Conservation (phyloP, 164 flowering plant species). For the Liriodendron chinense region DNA sequence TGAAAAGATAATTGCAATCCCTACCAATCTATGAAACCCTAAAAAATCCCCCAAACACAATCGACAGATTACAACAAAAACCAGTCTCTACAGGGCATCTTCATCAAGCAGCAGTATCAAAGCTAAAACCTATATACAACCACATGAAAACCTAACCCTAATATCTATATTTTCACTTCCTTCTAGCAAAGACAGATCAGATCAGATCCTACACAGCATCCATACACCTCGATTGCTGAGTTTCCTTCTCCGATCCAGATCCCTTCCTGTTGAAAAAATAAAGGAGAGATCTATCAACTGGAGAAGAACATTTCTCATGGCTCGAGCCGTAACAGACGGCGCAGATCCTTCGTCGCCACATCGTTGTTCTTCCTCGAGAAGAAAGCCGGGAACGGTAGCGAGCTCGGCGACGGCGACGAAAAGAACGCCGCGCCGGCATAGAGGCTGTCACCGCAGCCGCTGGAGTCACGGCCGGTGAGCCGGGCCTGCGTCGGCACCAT, state of each 20-base stretch:
- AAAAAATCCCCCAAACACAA: background rate
- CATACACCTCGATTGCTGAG: background rate
- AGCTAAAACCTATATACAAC: background rate
- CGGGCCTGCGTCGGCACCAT: slow-evolving; percentile 13
- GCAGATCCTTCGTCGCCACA: slow-evolving; percentile 12
- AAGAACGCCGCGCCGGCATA: slow-evolving; percentile 12
- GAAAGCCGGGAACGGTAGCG: slow-evolving; percentile 17
- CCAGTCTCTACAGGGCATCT: background rate
- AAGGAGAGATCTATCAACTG: background rate
- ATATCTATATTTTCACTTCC: background rate
- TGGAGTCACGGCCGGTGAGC: background rate
- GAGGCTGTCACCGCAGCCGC: background rate
- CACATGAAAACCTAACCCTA: background rate
- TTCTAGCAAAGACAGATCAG: background rate
- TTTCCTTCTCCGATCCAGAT: background rate
- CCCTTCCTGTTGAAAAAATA: slow-evolving; percentile 8
- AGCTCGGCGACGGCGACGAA: slow-evolving; percentile 17
- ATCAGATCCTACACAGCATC: background rate
- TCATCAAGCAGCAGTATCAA: background rate
- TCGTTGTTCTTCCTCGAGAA: slow-evolving; percentile 10
- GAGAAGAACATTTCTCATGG: background rate
- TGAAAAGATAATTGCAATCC: background rate
- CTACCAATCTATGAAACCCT: background rate
- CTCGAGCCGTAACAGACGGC: slow-evolving; percentile 15
- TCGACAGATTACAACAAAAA: background rate